phyloP scores from a whole-genome alignment of 192 early-diverging fungal genomes.

The Umbelopsis isabellina region DNA sequence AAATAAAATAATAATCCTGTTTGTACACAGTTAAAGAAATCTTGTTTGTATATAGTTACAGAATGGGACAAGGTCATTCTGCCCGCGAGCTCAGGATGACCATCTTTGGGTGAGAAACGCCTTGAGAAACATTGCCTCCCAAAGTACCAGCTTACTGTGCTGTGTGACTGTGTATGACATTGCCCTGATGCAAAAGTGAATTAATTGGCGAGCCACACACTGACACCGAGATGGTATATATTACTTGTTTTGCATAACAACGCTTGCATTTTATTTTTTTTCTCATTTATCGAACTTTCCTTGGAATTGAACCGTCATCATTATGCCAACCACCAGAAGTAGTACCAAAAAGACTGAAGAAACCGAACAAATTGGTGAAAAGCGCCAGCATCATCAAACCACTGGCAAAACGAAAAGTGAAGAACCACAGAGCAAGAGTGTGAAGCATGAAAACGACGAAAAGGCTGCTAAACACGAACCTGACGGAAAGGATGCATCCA shows the following conservation, averaged over 20 bases:
- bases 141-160: neutral
- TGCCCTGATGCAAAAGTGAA: neutral
- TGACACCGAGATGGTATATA: neutral
- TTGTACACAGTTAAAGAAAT: no score
- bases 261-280: neutral
- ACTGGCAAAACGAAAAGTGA: neutral
- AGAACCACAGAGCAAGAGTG: neutral
- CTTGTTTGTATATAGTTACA: no score
- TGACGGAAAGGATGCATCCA: neutral
- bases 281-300: neutral
- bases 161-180: constrained; percentile 8
- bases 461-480: neutral
- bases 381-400: neutral
- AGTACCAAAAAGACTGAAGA: neutral
- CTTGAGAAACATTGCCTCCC: neutral
- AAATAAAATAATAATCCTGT: no score
- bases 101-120: no score
- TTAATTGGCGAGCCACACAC: no score
- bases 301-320: neutral
- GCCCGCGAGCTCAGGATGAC: no score
- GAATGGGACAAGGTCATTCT: no score
- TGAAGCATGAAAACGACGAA: neutral
- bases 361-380: neutral
- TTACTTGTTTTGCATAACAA: neutral
- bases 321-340: constrained; percentile 10